These are phyloP conservation scores for Colletotrichum simmondsii DNA, from an alignment of 2,329 filamentous ascomycete species.

Conservation along the genomic window DNA sequence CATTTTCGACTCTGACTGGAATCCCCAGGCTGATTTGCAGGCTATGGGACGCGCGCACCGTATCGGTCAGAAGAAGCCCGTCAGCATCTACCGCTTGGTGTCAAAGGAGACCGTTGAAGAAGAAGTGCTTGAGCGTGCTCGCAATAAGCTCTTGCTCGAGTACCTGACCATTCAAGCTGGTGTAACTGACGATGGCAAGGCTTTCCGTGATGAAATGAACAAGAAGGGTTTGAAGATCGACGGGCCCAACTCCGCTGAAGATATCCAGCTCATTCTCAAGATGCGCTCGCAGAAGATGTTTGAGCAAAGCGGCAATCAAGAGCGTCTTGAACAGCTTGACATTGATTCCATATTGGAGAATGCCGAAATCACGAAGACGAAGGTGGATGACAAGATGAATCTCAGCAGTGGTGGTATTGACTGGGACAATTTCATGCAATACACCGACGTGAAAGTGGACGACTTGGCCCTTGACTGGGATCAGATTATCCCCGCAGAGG, in stretches of 20 bases:
- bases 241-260: conserved; percentile 90
- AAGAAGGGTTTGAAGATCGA: conserved; percentile 80
- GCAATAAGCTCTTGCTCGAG: conserved; percentile 97
- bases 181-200: conserved; percentile 93
- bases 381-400: conserved; percentile 90
- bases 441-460: conserved; percentile 97
- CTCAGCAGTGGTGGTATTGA: conserved; percentile 88
- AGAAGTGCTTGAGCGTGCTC: conserved; percentile 93
- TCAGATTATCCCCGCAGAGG: conserved; percentile 95
- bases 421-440: conserved; percentile 96
- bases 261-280: conserved; percentile 96
- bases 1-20: conserved; percentile 99
- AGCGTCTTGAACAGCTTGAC: conserved; percentile 95
- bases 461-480: conserved; percentile 88
- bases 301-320: conserved; percentile 95
- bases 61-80: conserved; percentile 95
- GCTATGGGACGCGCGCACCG: conserved; percentile 98
- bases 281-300: conserved; percentile 99
- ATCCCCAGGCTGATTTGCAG: conserved; percentile 96
- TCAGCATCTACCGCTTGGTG: conserved; percentile 95
- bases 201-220: conserved; percentile 78
- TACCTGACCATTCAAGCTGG: conserved; percentile 97
- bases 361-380: conserved; percentile 95
- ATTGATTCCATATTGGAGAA: conserved; percentile 98
- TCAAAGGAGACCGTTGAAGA: conserved; percentile 99